phyloP scores from a whole-genome alignment of 2,329 filamentous ascomycete species.

The Trichoderma lentiforme region DNA sequence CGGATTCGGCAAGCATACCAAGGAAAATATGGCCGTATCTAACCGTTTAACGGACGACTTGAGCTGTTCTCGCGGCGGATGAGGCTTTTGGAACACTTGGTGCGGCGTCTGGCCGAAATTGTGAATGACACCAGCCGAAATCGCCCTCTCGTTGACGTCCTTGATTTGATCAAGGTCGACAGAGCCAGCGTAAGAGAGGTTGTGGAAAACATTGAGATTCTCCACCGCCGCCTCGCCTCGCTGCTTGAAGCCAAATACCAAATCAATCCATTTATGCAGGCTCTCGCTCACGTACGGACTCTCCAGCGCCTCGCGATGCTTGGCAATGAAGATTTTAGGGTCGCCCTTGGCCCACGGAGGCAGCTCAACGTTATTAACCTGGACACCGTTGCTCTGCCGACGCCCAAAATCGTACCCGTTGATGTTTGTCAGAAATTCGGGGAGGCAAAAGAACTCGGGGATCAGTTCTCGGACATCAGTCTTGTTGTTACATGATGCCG shows the following conservation, averaged over 20 bases:
- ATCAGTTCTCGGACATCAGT: slow-evolving; percentile 92
- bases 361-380: slow-evolving; percentile 82
- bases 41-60: slow-evolving; percentile 65
- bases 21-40: slow-evolving; percentile 71
- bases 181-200: slow-evolving; percentile 90
- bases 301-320: slow-evolving; percentile 92
- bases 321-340: slow-evolving; percentile 90
- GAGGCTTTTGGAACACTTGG: slow-evolving; percentile 82
- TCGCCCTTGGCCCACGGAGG: slow-evolving; percentile 97
- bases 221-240: slow-evolving; percentile 89
- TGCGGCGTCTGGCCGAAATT: slow-evolving; percentile 98
- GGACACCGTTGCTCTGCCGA: slow-evolving; percentile 73
- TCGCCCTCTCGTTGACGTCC: slow-evolving; percentile 80
- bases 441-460: slow-evolving; percentile 95
- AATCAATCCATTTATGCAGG: slow-evolving; percentile 91
- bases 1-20: slow-evolving; percentile 76
- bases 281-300: slow-evolving; percentile 88
- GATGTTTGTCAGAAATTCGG: slow-evolving; percentile 90
- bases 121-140: slow-evolving; percentile 94
- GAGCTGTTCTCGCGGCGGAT: slow-evolving; percentile 70
- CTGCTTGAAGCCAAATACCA: slow-evolving; percentile 93
- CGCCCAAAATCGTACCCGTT: slow-evolving; percentile 93
- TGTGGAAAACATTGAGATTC: slow-evolving; percentile 91
- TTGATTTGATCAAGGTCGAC: slow-evolving; percentile 89
- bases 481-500: slow-evolving; percentile 84